A percentile compares a stretch with the other conserved stretches of the same genome.
Evolutionary conservation across 1,284 basidiomycete genomes (phyloP).

Genomic region (Marasmius sp.): DNA sequence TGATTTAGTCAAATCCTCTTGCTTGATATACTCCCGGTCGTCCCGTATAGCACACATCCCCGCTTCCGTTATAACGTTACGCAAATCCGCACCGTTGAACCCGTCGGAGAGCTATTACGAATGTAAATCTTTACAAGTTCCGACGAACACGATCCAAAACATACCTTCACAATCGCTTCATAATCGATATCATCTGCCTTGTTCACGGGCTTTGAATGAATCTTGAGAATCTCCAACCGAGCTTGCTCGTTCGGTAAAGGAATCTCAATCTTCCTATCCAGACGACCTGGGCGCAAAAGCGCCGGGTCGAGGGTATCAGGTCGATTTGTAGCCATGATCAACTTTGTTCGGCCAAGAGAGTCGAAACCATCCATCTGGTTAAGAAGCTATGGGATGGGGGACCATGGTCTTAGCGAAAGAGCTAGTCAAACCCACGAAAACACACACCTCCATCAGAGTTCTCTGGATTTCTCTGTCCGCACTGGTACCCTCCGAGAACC

Average conservation of each 20-base stretch:
- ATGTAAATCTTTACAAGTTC: neutral
- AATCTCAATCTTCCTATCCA: constrained; percentile 98
- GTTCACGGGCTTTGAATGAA: constrained; percentile 93
- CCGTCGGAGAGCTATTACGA: constrained; percentile 73
- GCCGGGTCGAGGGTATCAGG: constrained; percentile 98
- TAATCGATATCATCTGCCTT: constrained; percentile 96
- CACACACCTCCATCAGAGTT: constrained; percentile 91
- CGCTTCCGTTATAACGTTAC: constrained; percentile 97
- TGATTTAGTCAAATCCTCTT: constrained; percentile 98
- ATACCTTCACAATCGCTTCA: constrained; percentile 93
- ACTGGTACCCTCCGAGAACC: constrained; percentile 98
- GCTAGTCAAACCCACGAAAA: neutral
- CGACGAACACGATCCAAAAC: constrained; percentile 9
- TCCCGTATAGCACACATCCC: constrained; percentile 99
- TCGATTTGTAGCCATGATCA: constrained; percentile 98
- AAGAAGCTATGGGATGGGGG: constrained; percentile 73
- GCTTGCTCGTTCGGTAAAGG: constrained; percentile 98
- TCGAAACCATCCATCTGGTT: constrained; percentile 99
- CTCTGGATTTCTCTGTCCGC: constrained; percentile 99
- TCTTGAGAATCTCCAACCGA: constrained; percentile 94
- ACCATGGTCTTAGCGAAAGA: neutral
- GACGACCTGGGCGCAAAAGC: constrained; percentile 90
- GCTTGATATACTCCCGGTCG: constrained; percentile 87
- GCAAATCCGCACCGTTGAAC: constrained; percentile 94
- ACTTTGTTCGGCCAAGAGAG: constrained; percentile 91